A percentile compares a stretch with the other conserved stretches of the same genome.
Evolutionary conservation across 257 asterid species (phyloP).

Genomic region (Primulina eburnea): DNA sequence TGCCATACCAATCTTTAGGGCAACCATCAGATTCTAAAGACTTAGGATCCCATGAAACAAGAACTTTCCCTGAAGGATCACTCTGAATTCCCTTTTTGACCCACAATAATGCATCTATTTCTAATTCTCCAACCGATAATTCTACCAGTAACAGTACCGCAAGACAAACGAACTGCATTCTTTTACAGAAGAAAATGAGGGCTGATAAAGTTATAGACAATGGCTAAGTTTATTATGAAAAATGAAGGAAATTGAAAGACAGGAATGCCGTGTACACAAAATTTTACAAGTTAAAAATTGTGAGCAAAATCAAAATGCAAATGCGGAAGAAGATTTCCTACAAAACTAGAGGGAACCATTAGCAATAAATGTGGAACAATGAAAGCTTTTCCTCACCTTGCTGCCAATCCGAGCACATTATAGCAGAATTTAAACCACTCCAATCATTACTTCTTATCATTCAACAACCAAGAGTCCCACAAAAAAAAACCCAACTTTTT

Average conservation of each 20-base stretch:
- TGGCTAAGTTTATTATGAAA: not conserved
- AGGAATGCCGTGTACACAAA: conserved; percentile 7
- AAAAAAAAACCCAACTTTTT: conserved; percentile 22
- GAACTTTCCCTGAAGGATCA: conserved; percentile 48
- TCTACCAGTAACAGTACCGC: conserved; percentile 42
- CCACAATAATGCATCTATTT: conserved; percentile 54
- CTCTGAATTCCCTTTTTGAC: conserved; percentile 62
- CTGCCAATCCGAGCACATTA: conserved; percentile 27
- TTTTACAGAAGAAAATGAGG: conserved; percentile 7
- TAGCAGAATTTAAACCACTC: conserved; percentile 23
- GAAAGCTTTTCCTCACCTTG: conserved; percentile 18
- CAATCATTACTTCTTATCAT: conserved; percentile 32
- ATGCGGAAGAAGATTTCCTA: conserved; percentile 8
- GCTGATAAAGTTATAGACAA: not conserved
- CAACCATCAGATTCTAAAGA: conserved; percentile 69
- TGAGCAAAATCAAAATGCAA: conserved; percentile 14
- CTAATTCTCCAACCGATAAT: conserved; percentile 45
- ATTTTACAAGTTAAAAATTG: not conserved
- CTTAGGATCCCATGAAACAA: conserved; percentile 76
- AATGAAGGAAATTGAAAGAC: conserved; percentile 3
- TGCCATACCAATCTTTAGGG: conserved; percentile 69
- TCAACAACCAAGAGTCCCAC: conserved; percentile 21
- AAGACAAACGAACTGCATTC: conserved; percentile 49
- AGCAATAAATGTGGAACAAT: conserved; percentile 22
- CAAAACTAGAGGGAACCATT: not conserved